Evolutionary conservation across 2,329 filamentous ascomycete genomes (phyloP).

Genomic region (Hirsutella thompsonii): DNA sequence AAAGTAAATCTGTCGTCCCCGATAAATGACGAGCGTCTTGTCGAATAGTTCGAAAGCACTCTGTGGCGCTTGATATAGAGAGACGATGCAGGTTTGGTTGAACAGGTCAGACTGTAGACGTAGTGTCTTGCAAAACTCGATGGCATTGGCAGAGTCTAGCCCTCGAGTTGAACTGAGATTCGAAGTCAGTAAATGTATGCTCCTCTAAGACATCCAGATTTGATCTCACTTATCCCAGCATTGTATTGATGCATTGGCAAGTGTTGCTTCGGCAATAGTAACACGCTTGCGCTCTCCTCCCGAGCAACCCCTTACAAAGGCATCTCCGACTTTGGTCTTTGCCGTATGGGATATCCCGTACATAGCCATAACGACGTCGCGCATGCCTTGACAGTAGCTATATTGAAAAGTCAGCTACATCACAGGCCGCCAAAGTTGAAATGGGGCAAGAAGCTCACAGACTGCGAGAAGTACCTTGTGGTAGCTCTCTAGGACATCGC

Average conservation of each 20-base stretch:
- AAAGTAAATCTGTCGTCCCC: slow-evolving; percentile 56
- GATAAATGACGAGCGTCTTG: slow-evolving; percentile 49
- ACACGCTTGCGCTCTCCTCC: neutral
- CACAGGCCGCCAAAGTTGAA: no score
- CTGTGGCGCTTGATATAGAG: neutral
- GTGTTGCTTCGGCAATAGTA: neutral
- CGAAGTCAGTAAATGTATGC: no score
- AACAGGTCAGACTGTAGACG: neutral
- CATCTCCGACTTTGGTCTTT: neutral
- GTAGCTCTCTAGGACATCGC: neutral
- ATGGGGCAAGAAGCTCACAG: no score
- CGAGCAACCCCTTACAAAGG: neutral
- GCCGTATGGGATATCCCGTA: neutral
- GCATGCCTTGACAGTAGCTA: neutral
- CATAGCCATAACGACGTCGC: slow-evolving; percentile 1
- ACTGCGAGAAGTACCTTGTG: neutral
- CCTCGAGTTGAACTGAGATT: neutral
- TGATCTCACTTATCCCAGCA: neutral
- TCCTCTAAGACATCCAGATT: no score
- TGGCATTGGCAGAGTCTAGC: neutral
- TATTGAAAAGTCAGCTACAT: neutral
- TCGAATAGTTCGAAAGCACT: slow-evolving; percentile 39
- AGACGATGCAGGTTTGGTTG: neutral
- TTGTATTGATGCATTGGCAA: neutral
- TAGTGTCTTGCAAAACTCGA: neutral